Evolutionary conservation across 495 filamentous ascomycete genomes (phyloP).

Genomic region (Hapsidospora chrysogenum): DNA sequence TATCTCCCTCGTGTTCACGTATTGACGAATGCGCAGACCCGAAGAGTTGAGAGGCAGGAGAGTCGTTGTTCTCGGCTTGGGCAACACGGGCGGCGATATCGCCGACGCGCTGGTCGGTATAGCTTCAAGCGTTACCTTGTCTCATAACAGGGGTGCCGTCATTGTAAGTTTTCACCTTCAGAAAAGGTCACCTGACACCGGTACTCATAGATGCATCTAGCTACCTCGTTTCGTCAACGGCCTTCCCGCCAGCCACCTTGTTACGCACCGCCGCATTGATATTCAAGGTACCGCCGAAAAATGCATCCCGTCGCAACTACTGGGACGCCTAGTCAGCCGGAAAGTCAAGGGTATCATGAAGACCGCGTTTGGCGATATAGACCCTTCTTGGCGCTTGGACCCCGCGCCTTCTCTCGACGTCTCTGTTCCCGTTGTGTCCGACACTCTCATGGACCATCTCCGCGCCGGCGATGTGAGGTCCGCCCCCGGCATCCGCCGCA

Average conservation of each 20-base stretch:
- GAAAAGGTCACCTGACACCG: not conserved
- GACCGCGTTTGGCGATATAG: slow-evolving; percentile 7
- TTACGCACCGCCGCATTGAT: slow-evolving; percentile 8
- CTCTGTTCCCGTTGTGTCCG: slow-evolving; percentile 3
- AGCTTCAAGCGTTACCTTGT: slow-evolving; percentile 5
- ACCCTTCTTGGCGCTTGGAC: slow-evolving; percentile 5
- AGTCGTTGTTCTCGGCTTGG: slow-evolving; percentile 6
- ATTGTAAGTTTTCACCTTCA: too few species aligned
- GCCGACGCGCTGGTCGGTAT: slow-evolving; percentile 4
- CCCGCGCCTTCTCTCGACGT: slow-evolving; percentile 8
- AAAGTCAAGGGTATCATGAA: slow-evolving; percentile 5
- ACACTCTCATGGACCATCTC: slow-evolving; percentile 9
- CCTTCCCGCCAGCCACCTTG: slow-evolving; percentile 4
- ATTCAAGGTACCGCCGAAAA: not conserved
- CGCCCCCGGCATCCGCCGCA: slow-evolving; percentile 7
- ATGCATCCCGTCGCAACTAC: too few species aligned
- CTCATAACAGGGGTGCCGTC: slow-evolving; percentile 7
- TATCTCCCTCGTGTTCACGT: not conserved
- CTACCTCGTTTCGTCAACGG: slow-evolving; percentile 5
- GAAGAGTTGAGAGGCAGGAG: slow-evolving; percentile 7
- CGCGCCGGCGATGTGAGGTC: slow-evolving; percentile 6
- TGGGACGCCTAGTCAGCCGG: slow-evolving; percentile 6
- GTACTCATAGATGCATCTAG: not conserved
- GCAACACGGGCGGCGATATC: slow-evolving; percentile 7
- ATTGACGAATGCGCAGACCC: not conserved